Evolutionary conservation across 495 filamentous ascomycete species (phyloP), one percentile per base, ranked within the genome.

Genomic region (Endocarpon pusillum): DNA sequence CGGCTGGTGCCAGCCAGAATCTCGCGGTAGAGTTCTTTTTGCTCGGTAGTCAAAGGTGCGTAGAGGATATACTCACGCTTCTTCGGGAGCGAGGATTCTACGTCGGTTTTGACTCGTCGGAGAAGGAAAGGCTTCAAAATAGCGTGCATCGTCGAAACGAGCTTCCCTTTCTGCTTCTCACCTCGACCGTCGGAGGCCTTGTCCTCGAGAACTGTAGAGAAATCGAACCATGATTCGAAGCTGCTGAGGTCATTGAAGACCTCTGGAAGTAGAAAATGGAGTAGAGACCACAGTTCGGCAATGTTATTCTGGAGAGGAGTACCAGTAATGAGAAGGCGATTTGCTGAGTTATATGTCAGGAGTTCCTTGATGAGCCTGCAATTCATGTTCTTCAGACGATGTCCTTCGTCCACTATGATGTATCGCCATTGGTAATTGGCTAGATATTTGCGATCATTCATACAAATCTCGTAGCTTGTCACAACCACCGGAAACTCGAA

Each of bases 341-440:
- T 93, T 2, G 84, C 80, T 0, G 87, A 94, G 16, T 73, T 74
- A 47, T 94, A 94, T 0, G 75, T 73, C 41, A 85, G 75, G 0
- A 97, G 57, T 38, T 91, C 83, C 29, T 76, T 72, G 43, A 96
- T 89, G 3, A 97, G 68, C 42, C 81, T 79, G 34, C 86, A 89
- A 43, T 97, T 81, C 47, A 92, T 79, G 39, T 97, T 97, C 61
- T 97, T 97, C 62, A 97, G 71, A 4, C 89, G 81, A 50, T 97
- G 89, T 1, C 89, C 89, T 58, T 97, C 89, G 46, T 97, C 89
- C 48, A 97, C 92, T 44, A 96, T 83, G 45, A 97, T 94, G 49
- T 91, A 92, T 34, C 86, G 81, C 89, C 89, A 97, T 17, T 80
- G 73, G 41, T 87, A 89, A 38, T 76, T 72, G 19, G 71, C 65